Conservation (phyloP, 257 asterid genomes). For the Solanum virginianum region DNA sequence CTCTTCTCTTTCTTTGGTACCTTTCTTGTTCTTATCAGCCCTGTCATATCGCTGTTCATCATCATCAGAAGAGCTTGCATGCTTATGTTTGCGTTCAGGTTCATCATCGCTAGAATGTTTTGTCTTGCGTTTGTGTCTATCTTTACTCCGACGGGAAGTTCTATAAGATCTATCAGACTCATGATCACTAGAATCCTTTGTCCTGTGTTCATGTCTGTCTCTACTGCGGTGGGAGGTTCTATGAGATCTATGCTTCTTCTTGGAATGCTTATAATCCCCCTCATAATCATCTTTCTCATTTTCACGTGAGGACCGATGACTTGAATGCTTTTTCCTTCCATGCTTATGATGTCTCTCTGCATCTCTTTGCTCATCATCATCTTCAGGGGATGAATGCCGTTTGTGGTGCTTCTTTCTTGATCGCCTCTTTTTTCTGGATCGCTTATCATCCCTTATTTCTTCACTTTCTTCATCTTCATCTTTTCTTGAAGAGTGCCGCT, state of each 20-base stretch:
- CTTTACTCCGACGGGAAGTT: conserved; percentile 28
- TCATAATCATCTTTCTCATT: conserved; percentile 12
- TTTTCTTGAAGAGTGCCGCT: conserved; percentile 19
- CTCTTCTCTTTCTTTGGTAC: conserved; percentile 22
- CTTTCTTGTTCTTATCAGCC: conserved; percentile 5
- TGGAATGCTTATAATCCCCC: conserved; percentile 12
- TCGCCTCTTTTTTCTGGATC: conserved; percentile 16
- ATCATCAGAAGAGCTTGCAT: conserved; percentile 21
- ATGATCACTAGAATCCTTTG: conserved; percentile 20
- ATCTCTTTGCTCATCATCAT: conserved; percentile 3
- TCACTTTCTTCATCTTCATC: conserved; percentile 20
- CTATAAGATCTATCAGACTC: conserved; percentile 25
- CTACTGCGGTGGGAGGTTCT: conserved; percentile 29
- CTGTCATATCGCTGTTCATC: background rate
- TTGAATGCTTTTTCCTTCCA: conserved; percentile 31
- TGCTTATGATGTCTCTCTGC: conserved; percentile 14
- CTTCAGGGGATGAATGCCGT: conserved; percentile 15
- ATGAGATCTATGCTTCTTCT: conserved; percentile 38
- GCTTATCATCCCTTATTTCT: conserved; percentile 16
- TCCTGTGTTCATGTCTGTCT: conserved; percentile 17
- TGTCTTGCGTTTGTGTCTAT: conserved; percentile 13
- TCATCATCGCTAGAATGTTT: conserved; percentile 23
- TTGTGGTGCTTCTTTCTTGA: conserved; percentile 31
- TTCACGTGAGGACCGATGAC: conserved; percentile 23
- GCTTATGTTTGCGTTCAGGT: conserved; percentile 17